Conservation (phyloP, 176 grass and related monocot genomes). For the Zoysia pacifica region DNA sequence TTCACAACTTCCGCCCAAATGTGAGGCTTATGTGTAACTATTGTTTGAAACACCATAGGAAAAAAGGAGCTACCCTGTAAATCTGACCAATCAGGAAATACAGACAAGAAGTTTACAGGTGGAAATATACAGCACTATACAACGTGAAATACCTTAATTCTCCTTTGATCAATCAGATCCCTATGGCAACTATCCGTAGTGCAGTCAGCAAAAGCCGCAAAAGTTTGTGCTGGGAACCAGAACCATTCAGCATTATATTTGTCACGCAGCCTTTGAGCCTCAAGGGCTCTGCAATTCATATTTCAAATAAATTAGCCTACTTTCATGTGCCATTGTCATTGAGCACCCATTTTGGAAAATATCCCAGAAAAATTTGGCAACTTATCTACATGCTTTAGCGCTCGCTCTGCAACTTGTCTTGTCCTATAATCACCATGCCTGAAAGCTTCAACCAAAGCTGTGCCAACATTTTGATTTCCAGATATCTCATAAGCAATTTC, state of each 20-base stretch:
- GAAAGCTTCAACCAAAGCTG: constrained; percentile 92
- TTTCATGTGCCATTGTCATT: constrained; percentile 34
- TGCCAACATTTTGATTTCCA: constrained; percentile 84
- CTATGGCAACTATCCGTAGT: not conserved
- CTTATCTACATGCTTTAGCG: constrained; percentile 96
- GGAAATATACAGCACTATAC: constrained; percentile 52
- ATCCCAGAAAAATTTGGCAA: constrained; percentile 95
- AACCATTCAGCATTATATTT: constrained; percentile 8
- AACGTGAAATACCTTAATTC: constrained; percentile 42
- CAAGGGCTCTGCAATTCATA: constrained; percentile 26
- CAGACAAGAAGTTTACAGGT: constrained; percentile 38
- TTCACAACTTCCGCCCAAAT: constrained; percentile 12
- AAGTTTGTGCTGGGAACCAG: constrained; percentile 14
- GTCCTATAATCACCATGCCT: constrained; percentile 84
- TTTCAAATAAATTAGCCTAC: constrained; percentile 48
- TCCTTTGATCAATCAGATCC: constrained; percentile 22
- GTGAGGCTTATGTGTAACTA: constrained; percentile 29
- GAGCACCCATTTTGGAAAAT: constrained; percentile 76
- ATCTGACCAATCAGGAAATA: constrained; percentile 40
- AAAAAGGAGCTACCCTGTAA: constrained; percentile 38
- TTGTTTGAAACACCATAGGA: constrained; percentile 26
- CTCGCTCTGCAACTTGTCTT: constrained; percentile 87
- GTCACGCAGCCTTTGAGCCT: constrained; percentile 10
- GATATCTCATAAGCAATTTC: constrained; percentile 89
- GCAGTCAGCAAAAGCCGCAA: not conserved